Conservation (phyloP, 306 rosid species). For the Ziziphus jujuba region DNA sequence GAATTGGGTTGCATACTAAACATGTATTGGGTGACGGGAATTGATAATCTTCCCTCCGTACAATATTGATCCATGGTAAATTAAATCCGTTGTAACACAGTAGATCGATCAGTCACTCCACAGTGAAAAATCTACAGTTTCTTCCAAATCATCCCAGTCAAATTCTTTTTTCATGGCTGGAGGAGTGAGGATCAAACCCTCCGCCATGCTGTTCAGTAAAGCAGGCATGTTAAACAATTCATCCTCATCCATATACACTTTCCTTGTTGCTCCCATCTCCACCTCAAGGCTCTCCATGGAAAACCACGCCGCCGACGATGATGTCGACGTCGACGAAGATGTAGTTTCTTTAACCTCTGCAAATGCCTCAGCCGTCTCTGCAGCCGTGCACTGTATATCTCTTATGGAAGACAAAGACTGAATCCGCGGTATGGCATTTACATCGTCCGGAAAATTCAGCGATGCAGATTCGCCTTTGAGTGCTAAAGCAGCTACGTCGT, state of each 20-base stretch:
- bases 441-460: conserved; percentile 46
- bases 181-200: conserved; percentile 51
- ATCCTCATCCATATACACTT: conserved; percentile 37
- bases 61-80: no score
- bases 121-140: conserved; percentile 7
- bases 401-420: conserved; percentile 21
- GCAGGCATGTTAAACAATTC: conserved; percentile 50
- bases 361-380: conserved; percentile 27
- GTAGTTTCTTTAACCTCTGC: neutral
- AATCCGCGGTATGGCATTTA: conserved; percentile 17
- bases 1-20: no score
- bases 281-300: conserved; percentile 1
- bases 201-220: conserved; percentile 44
- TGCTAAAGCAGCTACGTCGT: conserved; percentile 63
- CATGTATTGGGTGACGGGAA: no score
- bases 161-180: conserved; percentile 38
- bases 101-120: conserved; percentile 25
- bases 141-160: conserved; percentile 30
- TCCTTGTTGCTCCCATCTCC: neutral
- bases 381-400: conserved; percentile 35
- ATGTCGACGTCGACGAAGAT: neutral
- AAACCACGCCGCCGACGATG: no score
- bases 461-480: conserved; percentile 46
- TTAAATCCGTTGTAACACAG: neutral
- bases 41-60: no score